Conservation (phyloP, 495 filamentous ascomycete genomes). For the Penicillium flavigenum region DNA sequence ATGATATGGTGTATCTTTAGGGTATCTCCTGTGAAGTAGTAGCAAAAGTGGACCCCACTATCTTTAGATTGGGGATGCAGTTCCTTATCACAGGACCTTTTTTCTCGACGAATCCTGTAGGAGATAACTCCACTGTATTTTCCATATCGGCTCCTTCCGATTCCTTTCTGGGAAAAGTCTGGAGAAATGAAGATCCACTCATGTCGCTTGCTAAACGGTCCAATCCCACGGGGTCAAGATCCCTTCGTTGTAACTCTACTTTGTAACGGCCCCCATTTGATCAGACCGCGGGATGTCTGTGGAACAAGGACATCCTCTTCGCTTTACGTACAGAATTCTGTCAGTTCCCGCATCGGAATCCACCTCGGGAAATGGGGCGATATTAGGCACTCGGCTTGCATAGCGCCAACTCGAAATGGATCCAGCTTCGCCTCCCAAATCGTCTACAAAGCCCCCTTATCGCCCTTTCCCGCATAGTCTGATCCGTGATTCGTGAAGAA, state of each 20-base stretch:
- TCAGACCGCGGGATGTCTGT: background rate
- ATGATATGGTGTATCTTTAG: background rate
- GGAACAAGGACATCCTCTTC: background rate
- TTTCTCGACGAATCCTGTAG: constrained; percentile 3
- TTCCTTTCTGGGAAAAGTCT: constrained; percentile 8
- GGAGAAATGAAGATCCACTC: constrained; percentile 12
- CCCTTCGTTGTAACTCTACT: constrained; percentile 17
- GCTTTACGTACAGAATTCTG: background rate
- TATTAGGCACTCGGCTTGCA: background rate
- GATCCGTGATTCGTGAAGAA: background rate
- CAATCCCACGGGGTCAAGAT: constrained; percentile 4
- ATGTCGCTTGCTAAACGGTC: background rate
- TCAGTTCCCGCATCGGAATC: background rate
- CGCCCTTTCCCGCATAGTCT: background rate
- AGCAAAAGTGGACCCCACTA: background rate
- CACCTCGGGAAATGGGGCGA: background rate
- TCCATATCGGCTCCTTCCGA: constrained; percentile 9
- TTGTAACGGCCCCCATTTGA: constrained; percentile 13
- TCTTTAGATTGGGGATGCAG: background rate
- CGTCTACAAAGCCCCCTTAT: background rate
- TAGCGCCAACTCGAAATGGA: background rate
- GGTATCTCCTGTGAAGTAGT: background rate
- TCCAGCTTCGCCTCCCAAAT: background rate
- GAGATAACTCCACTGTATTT: background rate
- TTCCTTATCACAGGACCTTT: background rate